Percentiles rank a stretch among this genome's conserved stretches.
phyloP scores from a whole-genome alignment of 495 filamentous ascomycete genomes.

The Hypoxylon intermedium region DNA sequence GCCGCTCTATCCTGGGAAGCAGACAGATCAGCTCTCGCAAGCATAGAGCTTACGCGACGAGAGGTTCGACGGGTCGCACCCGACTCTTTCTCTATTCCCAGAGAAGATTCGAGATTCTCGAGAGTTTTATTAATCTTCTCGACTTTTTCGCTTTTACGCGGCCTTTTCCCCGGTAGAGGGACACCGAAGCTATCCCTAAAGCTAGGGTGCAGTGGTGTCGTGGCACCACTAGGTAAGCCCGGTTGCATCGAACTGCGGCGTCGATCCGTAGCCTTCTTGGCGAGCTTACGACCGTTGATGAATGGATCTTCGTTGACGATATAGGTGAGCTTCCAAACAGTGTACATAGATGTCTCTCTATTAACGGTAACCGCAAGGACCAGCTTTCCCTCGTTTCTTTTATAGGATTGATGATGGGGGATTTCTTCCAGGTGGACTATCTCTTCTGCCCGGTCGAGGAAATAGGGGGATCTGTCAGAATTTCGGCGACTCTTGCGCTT shows the following conservation, averaged over 20 bases:
- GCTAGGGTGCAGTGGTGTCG: constrained; percentile 71
- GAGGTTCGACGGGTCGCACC: constrained; percentile 75
- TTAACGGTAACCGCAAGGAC: constrained; percentile 85
- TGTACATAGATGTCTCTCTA: constrained; percentile 71
- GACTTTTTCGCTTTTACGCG: constrained; percentile 51
- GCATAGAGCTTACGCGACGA: constrained; percentile 86
- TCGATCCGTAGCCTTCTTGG: constrained; percentile 62
- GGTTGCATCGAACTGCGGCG: constrained; percentile 86
- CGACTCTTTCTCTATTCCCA: constrained; percentile 71
- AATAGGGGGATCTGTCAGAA: constrained; percentile 36
- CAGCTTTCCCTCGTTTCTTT: constrained; percentile 52
- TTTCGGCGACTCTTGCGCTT: constrained; percentile 30
- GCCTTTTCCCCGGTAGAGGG: constrained; percentile 52
- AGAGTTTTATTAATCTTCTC: constrained; percentile 65
- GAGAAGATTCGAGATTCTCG: constrained; percentile 61
- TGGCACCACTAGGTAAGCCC: constrained; percentile 77
- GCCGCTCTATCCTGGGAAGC: constrained; percentile 74
- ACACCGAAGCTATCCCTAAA: constrained; percentile 60
- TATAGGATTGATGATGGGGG: constrained; percentile 12
- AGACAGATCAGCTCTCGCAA: constrained; percentile 89
- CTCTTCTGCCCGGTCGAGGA: constrained; percentile 74
- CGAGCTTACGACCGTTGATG: constrained; percentile 54
- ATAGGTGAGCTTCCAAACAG: constrained; percentile 78
- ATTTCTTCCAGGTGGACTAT: constrained; percentile 72
- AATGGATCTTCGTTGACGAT: constrained; percentile 65